phyloP scores from a whole-genome alignment of 176 grass and related monocot species.

The Elymus sibiricus region DNA sequence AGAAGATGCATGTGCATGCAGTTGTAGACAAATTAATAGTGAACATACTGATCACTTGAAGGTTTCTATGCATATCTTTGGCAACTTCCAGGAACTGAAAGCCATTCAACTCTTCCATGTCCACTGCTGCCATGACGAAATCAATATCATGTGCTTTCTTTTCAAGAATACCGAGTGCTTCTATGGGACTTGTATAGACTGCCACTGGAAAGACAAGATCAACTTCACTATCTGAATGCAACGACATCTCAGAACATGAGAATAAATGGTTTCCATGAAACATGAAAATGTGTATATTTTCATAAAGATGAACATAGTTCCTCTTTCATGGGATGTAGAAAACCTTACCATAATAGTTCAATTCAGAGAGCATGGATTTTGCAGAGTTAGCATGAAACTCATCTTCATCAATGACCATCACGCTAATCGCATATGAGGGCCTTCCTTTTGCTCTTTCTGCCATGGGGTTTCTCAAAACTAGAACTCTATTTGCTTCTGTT shows the following conservation, averaged over 20 bases:
- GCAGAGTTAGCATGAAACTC: background rate
- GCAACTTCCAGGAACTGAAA: constrained; percentile 21
- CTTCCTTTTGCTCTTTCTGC: background rate
- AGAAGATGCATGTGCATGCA: background rate
- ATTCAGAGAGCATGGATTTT: background rate
- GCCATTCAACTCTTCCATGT: constrained; percentile 36
- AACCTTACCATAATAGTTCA: constrained; percentile 11
- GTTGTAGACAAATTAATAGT: background rate
- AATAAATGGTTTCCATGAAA: background rate
- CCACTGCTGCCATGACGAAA: constrained; percentile 19
- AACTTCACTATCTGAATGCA: background rate
- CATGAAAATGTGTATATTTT: background rate
- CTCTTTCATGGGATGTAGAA: background rate
- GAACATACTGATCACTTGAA: constrained; percentile 47
- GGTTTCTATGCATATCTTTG: background rate
- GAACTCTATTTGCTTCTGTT: background rate
- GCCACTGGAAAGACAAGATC: background rate
- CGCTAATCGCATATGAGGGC: background rate
- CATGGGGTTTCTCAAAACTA: background rate
- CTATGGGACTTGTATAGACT: constrained; percentile 19
- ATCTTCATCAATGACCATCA: constrained; percentile 24
- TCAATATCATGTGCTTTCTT: constrained; percentile 25
- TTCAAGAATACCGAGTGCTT: constrained; percentile 15
- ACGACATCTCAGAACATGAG: background rate
- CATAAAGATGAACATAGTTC: background rate